Evolutionary conservation across 768 basidiomycete species (phyloP).

Genomic region (Amanita molliuscula): DNA sequence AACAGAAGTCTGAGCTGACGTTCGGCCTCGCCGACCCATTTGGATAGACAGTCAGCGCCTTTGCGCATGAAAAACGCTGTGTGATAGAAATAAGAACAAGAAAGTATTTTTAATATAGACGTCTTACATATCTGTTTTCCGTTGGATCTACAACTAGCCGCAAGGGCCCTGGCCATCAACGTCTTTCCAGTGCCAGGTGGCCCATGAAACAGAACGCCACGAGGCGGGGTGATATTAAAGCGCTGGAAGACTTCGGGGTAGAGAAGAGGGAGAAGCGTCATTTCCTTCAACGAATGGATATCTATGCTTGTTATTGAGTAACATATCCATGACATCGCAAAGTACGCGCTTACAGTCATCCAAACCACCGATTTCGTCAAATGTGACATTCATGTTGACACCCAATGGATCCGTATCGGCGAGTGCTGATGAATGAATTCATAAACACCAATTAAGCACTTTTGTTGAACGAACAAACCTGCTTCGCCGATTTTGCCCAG

Average conservation of each 20-base stretch:
- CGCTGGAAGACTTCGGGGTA: slow-evolving; percentile 97
- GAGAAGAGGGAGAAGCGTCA: slow-evolving; percentile 90
- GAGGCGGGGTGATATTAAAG: slow-evolving; percentile 88
- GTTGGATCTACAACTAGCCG: slow-evolving; percentile 81
- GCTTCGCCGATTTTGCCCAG: slow-evolving; percentile 78
- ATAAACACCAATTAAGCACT: slow-evolving; percentile 10
- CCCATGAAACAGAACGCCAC: slow-evolving; percentile 95
- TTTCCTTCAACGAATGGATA: slow-evolving; percentile 94
- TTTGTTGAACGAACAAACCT: slow-evolving; percentile 28
- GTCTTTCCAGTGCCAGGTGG: slow-evolving; percentile 99
- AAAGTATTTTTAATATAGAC: neutral
- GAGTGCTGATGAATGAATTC: slow-evolving; percentile 39
- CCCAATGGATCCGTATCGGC: slow-evolving; percentile 96
- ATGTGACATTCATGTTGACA: slow-evolving; percentile 87
- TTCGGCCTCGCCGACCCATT: slow-evolving; percentile 99
- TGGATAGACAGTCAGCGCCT: slow-evolving; percentile 94
- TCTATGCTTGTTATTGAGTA: slow-evolving; percentile 34
- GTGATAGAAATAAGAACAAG: neutral
- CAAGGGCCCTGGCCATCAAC: slow-evolving; percentile 84
- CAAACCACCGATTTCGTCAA: slow-evolving; percentile 93
- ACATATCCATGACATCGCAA: neutral
- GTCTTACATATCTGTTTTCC: slow-evolving; percentile 80
- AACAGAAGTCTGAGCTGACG: slow-evolving; percentile 90
- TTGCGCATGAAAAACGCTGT: slow-evolving; percentile 99
- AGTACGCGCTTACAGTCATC: slow-evolving; percentile 58